Evolutionary conservation across 352 stramenopile species (phyloP).

Genomic region (Phytophthora citrophthora): DNA sequence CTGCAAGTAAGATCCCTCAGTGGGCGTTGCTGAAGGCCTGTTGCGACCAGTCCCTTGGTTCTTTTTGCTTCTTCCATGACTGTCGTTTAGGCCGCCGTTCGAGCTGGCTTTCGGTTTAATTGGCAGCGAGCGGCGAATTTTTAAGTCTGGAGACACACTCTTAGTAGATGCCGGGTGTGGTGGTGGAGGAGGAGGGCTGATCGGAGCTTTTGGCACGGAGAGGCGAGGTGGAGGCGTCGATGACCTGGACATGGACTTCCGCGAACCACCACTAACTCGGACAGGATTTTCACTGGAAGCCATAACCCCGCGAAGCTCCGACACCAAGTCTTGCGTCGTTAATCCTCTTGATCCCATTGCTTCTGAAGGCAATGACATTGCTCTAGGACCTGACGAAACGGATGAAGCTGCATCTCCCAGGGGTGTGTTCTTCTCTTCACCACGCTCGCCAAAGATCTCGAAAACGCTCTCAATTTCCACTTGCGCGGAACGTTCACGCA

Average conservation of each 20-base stretch:
- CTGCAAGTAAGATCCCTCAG: conserved; percentile 32
- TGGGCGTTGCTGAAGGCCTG: conserved; percentile 16
- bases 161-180: conserved; percentile 16
- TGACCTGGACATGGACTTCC: conserved; percentile 39
- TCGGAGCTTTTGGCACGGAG: conserved; percentile 11
- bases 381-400: conserved; percentile 11
- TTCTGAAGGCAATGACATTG: conserved; percentile 28
- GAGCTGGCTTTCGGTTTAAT: conserved; percentile 13
- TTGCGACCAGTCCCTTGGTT: conserved; percentile 1
- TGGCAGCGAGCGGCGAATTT: conserved; percentile 9
- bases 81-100: conserved; percentile 15
- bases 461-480: conserved; percentile 63
- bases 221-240: conserved; percentile 23
- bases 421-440: conserved; percentile 18
- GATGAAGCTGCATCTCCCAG: conserved; percentile 20
- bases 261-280: conserved; percentile 23
- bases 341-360: conserved; percentile 19
- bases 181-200: conserved; percentile 23
- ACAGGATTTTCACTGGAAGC: conserved; percentile 62
- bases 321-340: conserved; percentile 62
- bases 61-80: conserved; percentile 18
- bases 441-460: conserved; percentile 47
- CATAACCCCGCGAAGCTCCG: conserved; percentile 70
- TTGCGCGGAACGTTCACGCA: conserved; percentile 51
- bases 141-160: conserved; percentile 5